A percentile compares a stretch with the other conserved stretches of the same genome.
Evolutionary conservation across 2,329 filamentous ascomycete species (phyloP).

Genomic region (Xylaria hypoxylon): DNA sequence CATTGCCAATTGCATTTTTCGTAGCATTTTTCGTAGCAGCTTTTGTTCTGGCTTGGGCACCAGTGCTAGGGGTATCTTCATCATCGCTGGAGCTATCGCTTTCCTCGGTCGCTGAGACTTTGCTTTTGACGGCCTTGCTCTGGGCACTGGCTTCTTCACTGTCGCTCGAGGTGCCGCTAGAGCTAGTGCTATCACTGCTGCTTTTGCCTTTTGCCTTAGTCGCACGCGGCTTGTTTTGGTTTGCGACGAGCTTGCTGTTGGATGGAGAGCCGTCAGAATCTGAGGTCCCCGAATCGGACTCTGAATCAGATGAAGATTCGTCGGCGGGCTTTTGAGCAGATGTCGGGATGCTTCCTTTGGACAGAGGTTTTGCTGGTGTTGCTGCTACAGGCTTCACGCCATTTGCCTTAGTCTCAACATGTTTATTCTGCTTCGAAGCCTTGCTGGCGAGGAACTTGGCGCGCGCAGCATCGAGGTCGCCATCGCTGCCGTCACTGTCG

Average conservation of each 20-base stretch:
- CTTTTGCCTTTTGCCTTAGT: conserved; percentile 41
- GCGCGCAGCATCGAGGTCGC: conserved; percentile 43
- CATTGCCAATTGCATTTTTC: background rate
- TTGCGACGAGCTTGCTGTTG: conserved; percentile 40
- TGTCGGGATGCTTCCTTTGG: conserved; percentile 39
- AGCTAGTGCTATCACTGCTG: conserved; percentile 47
- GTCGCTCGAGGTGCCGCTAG: conserved; percentile 51
- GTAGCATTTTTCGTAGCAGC: conserved; percentile 1
- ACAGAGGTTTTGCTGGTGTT: conserved; percentile 33
- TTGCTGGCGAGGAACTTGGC: conserved; percentile 50
- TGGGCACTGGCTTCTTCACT: conserved; percentile 22
- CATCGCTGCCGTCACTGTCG: conserved; percentile 50
- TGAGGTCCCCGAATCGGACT: conserved; percentile 33
- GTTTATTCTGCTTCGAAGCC: conserved; percentile 48
- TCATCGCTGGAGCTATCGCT: conserved; percentile 46
- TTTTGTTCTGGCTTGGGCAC: conserved; percentile 8
- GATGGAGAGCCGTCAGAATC: conserved; percentile 17
- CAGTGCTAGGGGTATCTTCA: conserved; percentile 23
- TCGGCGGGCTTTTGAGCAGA: conserved; percentile 45
- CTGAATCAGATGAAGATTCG: conserved; percentile 36
- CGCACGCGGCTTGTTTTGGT: conserved; percentile 32
- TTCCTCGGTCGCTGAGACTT: conserved; percentile 5
- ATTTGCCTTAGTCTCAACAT: conserved; percentile 42
- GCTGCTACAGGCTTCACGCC: conserved; percentile 34
- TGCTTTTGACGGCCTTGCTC: conserved; percentile 19